Conservation (phyloP, 169 alveolate species). For the Ichthyophthirius multifiliis region DNA sequence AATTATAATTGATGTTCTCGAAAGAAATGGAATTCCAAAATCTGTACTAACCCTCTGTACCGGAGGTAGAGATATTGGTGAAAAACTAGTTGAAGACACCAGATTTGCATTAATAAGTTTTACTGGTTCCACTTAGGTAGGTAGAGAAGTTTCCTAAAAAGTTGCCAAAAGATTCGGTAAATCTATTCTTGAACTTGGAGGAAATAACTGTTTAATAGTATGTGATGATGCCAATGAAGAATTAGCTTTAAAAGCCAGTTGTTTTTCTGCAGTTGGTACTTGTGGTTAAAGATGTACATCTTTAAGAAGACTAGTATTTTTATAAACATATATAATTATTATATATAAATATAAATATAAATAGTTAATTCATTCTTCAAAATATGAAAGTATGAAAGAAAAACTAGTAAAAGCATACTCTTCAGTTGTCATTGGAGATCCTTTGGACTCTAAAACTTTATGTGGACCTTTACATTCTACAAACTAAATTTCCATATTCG, state of each 20-base stretch:
- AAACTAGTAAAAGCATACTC: conserved; percentile 48
- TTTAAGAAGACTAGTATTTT: conserved; percentile 43
- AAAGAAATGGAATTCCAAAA: conserved; percentile 51
- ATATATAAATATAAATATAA: neutral
- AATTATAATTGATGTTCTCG: conserved; percentile 61
- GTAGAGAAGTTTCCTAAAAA: conserved; percentile 34
- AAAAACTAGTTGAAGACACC: conserved; percentile 54
- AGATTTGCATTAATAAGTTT: conserved; percentile 55
- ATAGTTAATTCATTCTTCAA: conserved; percentile 31
- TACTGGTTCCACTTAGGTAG: conserved; percentile 57
- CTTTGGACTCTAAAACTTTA: conserved; percentile 53
- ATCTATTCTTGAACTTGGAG: conserved; percentile 58
- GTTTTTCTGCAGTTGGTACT: conserved; percentile 68
- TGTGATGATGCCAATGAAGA: conserved; percentile 62
- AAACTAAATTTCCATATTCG: conserved; percentile 51
- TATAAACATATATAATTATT: neutral
- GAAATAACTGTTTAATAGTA: conserved; percentile 54
- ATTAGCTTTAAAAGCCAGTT: conserved; percentile 54
- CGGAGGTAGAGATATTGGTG: conserved; percentile 72
- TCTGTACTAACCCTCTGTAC: conserved; percentile 41
- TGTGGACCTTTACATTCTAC: conserved; percentile 81
- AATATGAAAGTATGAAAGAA: conserved; percentile 39
- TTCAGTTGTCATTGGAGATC: conserved; percentile 60
- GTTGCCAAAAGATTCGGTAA: conserved; percentile 59
- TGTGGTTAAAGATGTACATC: conserved; percentile 70